Evolutionary conservation across 768 basidiomycete species (phyloP).

Genomic region (Podaxis pistillaris): DNA sequence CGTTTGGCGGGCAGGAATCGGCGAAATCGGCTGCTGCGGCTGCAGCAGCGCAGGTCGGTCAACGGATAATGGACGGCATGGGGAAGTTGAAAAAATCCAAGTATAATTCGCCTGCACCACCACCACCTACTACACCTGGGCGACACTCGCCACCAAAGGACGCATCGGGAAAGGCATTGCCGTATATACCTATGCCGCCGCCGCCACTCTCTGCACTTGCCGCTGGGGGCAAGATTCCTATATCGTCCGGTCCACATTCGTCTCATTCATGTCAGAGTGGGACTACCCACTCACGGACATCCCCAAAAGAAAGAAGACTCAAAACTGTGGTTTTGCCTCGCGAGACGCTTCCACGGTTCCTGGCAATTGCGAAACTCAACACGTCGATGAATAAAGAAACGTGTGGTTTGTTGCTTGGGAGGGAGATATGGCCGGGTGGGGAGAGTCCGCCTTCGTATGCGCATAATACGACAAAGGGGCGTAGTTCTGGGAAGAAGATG

Average conservation of each 20-base stretch:
- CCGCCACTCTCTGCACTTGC: conserved; percentile 10
- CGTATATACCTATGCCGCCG: conserved; percentile 14
- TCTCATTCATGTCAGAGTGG: conserved; percentile 16
- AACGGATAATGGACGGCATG: conserved; percentile 13
- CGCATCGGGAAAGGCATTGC: neutral
- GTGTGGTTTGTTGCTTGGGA: conserved; percentile 83
- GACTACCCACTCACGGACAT: conserved; percentile 9
- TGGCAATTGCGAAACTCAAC: conserved; percentile 75
- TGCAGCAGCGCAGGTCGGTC: conserved; percentile 27
- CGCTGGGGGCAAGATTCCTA: neutral
- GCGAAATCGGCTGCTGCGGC: conserved; percentile 25
- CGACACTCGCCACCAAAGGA: neutral
- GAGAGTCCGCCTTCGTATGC: conserved; percentile 1
- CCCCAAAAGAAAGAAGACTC: conserved; percentile 25
- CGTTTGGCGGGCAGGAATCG: conserved; percentile 14
- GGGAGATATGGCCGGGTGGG: conserved; percentile 20
- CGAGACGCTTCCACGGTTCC: conserved; percentile 71
- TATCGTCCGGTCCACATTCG: neutral
- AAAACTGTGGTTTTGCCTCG: conserved; percentile 69
- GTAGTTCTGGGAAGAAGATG: neutral
- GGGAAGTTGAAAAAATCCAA: neutral
- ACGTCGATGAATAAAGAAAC: conserved; percentile 82
- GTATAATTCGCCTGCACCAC: conserved; percentile 6
- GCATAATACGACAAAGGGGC: neutral
- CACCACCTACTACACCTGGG: neutral